Conservation (phyloP, 805 yeast species). For the Alloascoidea hylecoeti region DNA sequence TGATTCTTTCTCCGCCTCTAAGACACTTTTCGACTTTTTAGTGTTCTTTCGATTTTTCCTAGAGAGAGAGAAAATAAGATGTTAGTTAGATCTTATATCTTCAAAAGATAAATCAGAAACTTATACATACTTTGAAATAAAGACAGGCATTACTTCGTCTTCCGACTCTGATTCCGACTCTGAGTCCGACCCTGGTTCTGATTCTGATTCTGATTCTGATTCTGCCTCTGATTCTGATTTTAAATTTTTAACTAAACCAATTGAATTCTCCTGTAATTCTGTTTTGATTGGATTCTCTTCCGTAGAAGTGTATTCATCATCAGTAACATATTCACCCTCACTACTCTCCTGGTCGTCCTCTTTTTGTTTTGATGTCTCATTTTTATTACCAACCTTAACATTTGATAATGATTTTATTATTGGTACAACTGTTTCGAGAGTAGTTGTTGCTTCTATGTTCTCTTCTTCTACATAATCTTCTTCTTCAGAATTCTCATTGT, state of each 20-base stretch:
- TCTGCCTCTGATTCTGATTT: conserved; percentile 5
- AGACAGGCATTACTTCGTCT: conserved; percentile 12
- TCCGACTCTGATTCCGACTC: conserved; percentile 5
- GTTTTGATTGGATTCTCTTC: neutral
- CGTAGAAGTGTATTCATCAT: neutral
- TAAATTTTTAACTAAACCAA: conserved; percentile 1
- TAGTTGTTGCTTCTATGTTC: conserved; percentile 13
- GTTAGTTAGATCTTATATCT: neutral
- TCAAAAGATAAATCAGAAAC: neutral
- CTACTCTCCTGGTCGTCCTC: neutral
- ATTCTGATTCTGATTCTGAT: conserved; percentile 6
- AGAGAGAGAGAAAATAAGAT: neutral
- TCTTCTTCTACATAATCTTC: conserved; percentile 17
- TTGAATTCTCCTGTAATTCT: conserved; percentile 7
- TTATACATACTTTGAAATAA: conserved; percentile 12
- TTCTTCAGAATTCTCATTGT: conserved; percentile 14
- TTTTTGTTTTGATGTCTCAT: neutral
- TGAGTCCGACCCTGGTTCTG: conserved; percentile 6
- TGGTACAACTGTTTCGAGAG: conserved; percentile 12
- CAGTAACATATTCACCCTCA: neutral
- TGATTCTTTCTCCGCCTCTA: conserved; percentile 3
- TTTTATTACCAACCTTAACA: neutral
- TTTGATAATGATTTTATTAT: neutral
- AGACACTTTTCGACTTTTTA: conserved; percentile 5
- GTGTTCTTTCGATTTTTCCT: conserved; percentile 14